Conservation (phyloP, 164 flowering plant species). For the Kingdonia uniflora region DNA sequence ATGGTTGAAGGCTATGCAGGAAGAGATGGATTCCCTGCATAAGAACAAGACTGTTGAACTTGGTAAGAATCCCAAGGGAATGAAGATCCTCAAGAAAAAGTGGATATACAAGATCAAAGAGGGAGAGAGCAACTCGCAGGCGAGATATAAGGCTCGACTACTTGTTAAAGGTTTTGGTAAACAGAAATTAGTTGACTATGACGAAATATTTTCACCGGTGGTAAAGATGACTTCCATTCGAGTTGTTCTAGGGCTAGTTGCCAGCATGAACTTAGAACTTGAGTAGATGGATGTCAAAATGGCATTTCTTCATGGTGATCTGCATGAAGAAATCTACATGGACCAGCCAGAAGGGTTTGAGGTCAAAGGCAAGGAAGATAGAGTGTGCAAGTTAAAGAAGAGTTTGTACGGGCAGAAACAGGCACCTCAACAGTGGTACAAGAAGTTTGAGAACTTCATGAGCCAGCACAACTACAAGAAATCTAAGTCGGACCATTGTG, state of each 20-base stretch:
- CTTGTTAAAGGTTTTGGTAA: constrained; percentile 1
- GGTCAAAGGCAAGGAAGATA: no score
- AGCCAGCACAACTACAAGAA: no score
- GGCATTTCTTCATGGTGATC: background rate
- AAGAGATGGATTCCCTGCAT: background rate
- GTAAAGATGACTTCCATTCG: background rate
- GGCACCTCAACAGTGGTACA: no score
- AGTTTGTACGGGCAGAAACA: no score
- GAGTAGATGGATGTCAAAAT: constrained; percentile 1
- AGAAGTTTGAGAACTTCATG: no score
- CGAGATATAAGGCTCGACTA: background rate
- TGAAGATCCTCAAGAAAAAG: background rate
- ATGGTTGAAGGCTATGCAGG: no score
- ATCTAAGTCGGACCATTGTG: no score
- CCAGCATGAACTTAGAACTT: background rate
- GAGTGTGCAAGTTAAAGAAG: no score
- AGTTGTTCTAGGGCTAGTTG: background rate
- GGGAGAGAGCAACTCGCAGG: background rate
- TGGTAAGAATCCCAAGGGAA: background rate
- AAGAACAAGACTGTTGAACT: background rate
- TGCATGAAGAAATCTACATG: constrained; percentile 3
- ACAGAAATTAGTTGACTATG: background rate
- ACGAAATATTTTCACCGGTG: background rate
- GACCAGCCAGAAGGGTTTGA: no score
- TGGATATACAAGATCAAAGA: background rate